phyloP scores from a whole-genome alignment of 2,329 filamentous ascomycete species.

The Paecilomyces sp. region DNA sequence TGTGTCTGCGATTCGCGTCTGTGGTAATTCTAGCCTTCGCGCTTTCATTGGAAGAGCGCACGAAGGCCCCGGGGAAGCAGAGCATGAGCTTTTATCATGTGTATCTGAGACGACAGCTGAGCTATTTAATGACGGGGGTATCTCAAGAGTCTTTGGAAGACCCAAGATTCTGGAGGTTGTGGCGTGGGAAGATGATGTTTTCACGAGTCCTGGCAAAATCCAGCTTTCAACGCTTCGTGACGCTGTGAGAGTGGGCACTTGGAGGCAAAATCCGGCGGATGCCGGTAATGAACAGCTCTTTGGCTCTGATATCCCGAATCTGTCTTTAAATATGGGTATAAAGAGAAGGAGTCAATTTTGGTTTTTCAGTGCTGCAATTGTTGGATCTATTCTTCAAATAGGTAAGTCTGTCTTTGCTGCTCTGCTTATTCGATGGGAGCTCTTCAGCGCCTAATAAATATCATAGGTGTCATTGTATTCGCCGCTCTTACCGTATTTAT shows the following conservation, averaged over 20 bases:
- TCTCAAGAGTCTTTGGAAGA: conserved; percentile 29
- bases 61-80: conserved; percentile 34
- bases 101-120: conserved; percentile 41
- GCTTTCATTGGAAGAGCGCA: conserved; percentile 41
- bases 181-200: conserved; percentile 38
- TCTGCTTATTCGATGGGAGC: neutral
- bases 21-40: conserved; percentile 36
- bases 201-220: conserved; percentile 10
- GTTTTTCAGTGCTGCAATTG: conserved; percentile 20
- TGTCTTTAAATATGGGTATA: conserved; percentile 30
- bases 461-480: conserved; percentile 19
- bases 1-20: conserved; percentile 39
- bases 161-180: conserved; percentile 28
- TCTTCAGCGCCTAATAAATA: neutral
- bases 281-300: conserved; percentile 6
- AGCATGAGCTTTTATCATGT: conserved; percentile 40
- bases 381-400: conserved; percentile 20
- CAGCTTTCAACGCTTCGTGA: conserved; percentile 18
- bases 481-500: conserved; percentile 22
- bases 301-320: conserved; percentile 25
- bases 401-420: conserved; percentile 12
- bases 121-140: conserved; percentile 35
- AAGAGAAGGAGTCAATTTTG: conserved; percentile 17
- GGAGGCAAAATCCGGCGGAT: conserved; percentile 10
- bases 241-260: conserved; percentile 15